A percentile compares a stretch with the other conserved stretches of the same genome.
Evolutionary conservation across 331 rosid genomes (phyloP).

Genomic region (Acacia pycnantha): DNA sequence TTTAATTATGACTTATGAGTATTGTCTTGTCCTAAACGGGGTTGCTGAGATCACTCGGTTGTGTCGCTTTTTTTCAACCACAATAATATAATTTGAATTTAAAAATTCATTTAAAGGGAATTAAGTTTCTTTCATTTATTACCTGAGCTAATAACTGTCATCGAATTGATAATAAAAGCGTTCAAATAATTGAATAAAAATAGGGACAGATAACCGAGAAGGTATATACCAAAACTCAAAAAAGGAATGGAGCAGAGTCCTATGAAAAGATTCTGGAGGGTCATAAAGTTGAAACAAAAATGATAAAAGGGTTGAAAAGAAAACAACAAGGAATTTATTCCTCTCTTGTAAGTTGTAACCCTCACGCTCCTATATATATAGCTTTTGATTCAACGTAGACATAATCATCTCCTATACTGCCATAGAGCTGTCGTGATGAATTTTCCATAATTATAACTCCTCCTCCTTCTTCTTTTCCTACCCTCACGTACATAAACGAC

Average conservation of each 20-base stretch:
- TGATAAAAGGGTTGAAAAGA: background rate
- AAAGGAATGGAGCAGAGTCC: background rate
- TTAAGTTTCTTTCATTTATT: background rate
- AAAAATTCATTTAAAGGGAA: background rate
- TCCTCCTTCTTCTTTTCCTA: background rate
- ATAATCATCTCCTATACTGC: background rate
- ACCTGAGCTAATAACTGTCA: background rate
- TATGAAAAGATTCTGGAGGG: background rate
- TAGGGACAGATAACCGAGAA: background rate
- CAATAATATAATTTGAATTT: background rate
- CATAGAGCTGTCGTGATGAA: background rate
- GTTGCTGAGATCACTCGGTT: background rate
- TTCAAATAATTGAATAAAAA: background rate
- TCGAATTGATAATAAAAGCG: background rate
- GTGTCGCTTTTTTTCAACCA: background rate
- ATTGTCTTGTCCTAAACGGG: background rate
- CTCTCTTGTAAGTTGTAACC: background rate
- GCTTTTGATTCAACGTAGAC: background rate
- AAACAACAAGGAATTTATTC: background rate
- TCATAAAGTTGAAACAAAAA: background rate
- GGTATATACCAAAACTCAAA: background rate
- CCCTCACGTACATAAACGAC: background rate
- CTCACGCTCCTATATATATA: background rate
- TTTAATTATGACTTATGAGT: background rate
- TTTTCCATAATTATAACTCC: background rate